A percentile compares a stretch with the other conserved stretches of the same genome.
Conservation (phyloP, 176 grass and related monocot species). For the Calamus simplicifolius region DNA sequence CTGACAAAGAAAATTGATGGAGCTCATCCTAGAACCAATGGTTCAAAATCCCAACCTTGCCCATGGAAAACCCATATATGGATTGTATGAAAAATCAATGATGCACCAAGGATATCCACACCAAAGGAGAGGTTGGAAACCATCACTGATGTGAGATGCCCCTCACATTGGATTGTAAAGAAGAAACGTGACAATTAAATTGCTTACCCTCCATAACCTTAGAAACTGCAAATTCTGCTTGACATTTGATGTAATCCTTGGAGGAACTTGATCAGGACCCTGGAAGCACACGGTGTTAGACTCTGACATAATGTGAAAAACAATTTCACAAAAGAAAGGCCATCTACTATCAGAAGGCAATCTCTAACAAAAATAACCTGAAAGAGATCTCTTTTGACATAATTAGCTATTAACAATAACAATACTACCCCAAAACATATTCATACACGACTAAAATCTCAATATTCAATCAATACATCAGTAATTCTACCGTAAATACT, state of each 20-base stretch:
- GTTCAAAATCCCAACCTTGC: too few species aligned
- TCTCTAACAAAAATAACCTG: not conserved
- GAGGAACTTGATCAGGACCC: slow-evolving; percentile 45
- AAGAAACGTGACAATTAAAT: not conserved
- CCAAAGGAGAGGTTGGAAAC: not conserved
- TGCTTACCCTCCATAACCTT: slow-evolving; percentile 67
- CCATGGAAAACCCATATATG: too few species aligned
- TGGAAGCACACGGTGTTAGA: slow-evolving; percentile 16
- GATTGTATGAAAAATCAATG: too few species aligned
- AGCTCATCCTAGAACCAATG: too few species aligned
- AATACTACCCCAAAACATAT: too few species aligned
- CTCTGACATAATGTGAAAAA: not conserved
- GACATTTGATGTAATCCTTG: slow-evolving; percentile 91
- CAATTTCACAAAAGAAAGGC: not conserved
- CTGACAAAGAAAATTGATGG: too few species aligned
- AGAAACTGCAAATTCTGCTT: slow-evolving; percentile 70
- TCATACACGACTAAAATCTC: too few species aligned
- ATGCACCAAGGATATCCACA: not conserved
- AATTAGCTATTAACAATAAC: too few species aligned
- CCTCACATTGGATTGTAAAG: not conserved
- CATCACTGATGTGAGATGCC: not conserved
- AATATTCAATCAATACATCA: too few species aligned
- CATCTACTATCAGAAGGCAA: not conserved
- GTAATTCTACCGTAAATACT: too few species aligned
- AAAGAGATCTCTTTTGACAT: not conserved